Percentiles rank a stretch among this genome's conserved stretches.
phyloP scores from a whole-genome alignment of 2,329 filamentous ascomycete species.

The Talaromyces sp. region DNA sequence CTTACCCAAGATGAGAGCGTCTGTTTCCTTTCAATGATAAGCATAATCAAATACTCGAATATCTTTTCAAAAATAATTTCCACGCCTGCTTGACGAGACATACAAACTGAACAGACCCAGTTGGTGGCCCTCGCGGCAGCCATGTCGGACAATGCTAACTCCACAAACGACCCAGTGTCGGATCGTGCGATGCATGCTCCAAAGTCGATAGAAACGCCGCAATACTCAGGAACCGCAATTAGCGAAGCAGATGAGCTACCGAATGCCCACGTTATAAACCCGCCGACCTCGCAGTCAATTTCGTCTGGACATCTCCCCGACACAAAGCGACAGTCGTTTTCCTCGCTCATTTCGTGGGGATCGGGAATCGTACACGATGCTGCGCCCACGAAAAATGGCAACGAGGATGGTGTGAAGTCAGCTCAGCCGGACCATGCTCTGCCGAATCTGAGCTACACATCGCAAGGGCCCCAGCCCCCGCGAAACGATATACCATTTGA shows the following conservation, averaged over 20 bases:
- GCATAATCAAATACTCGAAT: neutral
- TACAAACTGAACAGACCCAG: neutral
- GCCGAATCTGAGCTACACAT: constrained; percentile 5
- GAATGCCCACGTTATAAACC: neutral
- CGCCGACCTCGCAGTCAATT: neutral
- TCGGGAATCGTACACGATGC: constrained; percentile 19
- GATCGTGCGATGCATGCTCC: neutral
- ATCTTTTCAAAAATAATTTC: neutral
- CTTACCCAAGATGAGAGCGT: neutral
- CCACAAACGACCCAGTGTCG: neutral
- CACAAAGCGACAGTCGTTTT: constrained; percentile 65
- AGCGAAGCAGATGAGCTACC: constrained; percentile 11
- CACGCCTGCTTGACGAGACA: neutral
- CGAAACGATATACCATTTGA: constrained; percentile 22
- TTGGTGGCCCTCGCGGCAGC: neutral
- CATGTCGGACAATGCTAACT: constrained; percentile 12
- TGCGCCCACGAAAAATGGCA: constrained; percentile 6
- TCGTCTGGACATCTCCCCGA: constrained; percentile 25
- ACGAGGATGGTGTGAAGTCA: constrained; percentile 10
- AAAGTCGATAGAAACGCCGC: neutral
- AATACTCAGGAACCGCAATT: constrained; percentile 2
- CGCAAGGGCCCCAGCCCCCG: constrained; percentile 15
- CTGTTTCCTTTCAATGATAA: neutral
- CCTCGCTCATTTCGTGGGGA: constrained; percentile 62
- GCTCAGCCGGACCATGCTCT: constrained; percentile 12